Evolutionary conservation across 192 early-diverging fungal species (phyloP).

Genomic region (Oehlia diaphana): DNA sequence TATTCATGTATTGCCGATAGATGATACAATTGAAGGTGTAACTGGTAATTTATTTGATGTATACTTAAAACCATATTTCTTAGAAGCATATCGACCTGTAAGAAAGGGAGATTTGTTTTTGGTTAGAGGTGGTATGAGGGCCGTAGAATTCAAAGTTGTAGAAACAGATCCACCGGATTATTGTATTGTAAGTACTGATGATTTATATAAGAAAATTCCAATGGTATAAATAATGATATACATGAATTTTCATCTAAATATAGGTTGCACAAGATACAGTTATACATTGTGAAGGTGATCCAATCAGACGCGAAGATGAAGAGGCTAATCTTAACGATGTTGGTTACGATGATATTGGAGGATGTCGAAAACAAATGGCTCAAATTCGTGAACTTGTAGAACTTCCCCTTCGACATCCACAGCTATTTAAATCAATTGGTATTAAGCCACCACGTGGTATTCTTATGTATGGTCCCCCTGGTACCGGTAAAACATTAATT

Average conservation of each 20-base stretch:
- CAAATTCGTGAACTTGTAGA: constrained; percentile 99
- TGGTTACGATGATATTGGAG: constrained; percentile 99
- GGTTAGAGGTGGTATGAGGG: constrained; percentile 94
- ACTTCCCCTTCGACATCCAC: constrained; percentile 95
- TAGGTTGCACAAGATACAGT: constrained; percentile 96
- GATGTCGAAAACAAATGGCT: constrained; percentile 97
- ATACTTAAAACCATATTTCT: constrained; percentile 97
- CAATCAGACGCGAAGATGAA: constrained; percentile 99
- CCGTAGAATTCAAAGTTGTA: constrained; percentile 99
- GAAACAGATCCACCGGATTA: constrained; percentile 94
- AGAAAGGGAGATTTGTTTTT: constrained; percentile 93
- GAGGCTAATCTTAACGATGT: constrained; percentile 90
- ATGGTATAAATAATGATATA: neutral
- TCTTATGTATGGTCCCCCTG: constrained; percentile 97
- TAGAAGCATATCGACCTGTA: constrained; percentile 97
- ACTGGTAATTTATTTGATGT: constrained; percentile 98
- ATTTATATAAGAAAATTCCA: neutral
- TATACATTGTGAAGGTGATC: constrained; percentile 98
- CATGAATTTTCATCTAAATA: constrained; percentile 14
- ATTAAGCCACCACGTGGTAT: constrained; percentile 99
- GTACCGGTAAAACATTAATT: constrained; percentile 99
- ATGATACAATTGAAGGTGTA: constrained; percentile 97
- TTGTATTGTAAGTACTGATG: constrained; percentile 80
- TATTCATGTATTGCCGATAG: constrained; percentile 95
- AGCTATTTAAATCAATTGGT: constrained; percentile 98